phyloP scores from a whole-genome alignment of 2,329 filamentous ascomycete genomes.

The Sphaerostilbella broomeana region DNA sequence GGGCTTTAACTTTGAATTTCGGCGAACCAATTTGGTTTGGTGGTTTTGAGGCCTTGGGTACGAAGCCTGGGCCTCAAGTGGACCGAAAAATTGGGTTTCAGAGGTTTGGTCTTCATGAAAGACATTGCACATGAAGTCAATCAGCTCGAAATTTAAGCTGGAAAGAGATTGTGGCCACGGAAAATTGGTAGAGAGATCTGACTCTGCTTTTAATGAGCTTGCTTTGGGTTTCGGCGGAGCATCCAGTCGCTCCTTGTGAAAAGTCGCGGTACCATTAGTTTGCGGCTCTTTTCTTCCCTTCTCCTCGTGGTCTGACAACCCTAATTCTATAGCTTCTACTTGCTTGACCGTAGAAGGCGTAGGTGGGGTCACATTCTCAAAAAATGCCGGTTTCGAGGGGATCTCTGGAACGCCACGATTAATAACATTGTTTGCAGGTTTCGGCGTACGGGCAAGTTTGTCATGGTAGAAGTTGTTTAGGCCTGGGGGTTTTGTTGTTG shows the following conservation, averaged over 20 bases:
- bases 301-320: conserved; percentile 18
- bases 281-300: conserved; percentile 8
- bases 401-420: conserved; percentile 28
- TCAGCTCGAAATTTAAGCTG: conserved; percentile 45
- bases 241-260: conserved; percentile 7
- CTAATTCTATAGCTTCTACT: conserved; percentile 9
- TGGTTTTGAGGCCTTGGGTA: conserved; percentile 14
- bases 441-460: conserved; percentile 28
- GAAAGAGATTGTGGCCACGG: conserved; percentile 52
- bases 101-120: conserved; percentile 49
- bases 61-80: conserved; percentile 13
- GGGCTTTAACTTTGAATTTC: conserved; percentile 4
- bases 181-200: conserved; percentile 3
- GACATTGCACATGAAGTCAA: conserved; percentile 56
- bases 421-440: conserved; percentile 21
- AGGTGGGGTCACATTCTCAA: conserved; percentile 31
- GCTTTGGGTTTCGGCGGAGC: conserved; percentile 5
- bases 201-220: neutral
- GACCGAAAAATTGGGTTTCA: conserved; percentile 44
- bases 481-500: conserved; percentile 25
- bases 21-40: conserved; percentile 12
- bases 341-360: conserved; percentile 2
- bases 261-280: conserved; percentile 22
- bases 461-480: conserved; percentile 27
- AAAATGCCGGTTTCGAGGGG: conserved; percentile 31